These are phyloP conservation scores for Fomes fomentarius DNA, from an alignment of 1,284 basidiomycete species.

Conservation along the genomic window DNA sequence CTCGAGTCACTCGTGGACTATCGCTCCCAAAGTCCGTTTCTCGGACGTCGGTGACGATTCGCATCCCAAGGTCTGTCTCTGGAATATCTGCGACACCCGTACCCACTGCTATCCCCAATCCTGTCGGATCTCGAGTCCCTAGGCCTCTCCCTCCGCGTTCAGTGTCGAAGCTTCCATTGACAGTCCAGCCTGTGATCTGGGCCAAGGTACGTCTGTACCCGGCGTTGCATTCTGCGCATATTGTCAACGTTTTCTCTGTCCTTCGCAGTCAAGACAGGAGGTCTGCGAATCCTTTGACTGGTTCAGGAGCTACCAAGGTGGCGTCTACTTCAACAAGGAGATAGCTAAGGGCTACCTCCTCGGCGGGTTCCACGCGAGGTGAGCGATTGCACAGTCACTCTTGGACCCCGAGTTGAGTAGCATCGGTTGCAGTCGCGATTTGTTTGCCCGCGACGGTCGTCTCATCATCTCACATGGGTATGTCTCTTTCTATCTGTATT, in stretches of 20 bases:
- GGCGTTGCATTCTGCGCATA: neutral
- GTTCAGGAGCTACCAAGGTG: constrained; percentile 78
- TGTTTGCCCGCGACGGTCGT: constrained; percentile 61
- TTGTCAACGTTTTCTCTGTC: neutral
- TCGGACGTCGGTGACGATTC: neutral
- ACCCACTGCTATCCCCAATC: neutral
- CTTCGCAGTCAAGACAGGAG: constrained; percentile 72
- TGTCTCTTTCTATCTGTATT: constrained; percentile 20
- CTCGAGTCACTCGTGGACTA: too few relatives aligned
- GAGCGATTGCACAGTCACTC: constrained; percentile 16
- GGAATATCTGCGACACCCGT: too few relatives aligned
- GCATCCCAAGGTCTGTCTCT: too few relatives aligned
- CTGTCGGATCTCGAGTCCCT: neutral
- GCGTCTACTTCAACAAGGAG: constrained; percentile 69
- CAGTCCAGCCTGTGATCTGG: constrained; percentile 35
- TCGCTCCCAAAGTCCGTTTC: too few relatives aligned
- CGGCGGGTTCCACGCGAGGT: constrained; percentile 69
- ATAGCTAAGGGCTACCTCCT: constrained; percentile 74
- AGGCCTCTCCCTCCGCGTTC: neutral
- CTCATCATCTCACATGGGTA: constrained; percentile 83
- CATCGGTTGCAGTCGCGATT: constrained; percentile 61
- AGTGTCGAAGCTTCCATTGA: constrained; percentile 10
- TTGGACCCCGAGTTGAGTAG: neutral
- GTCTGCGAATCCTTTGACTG: constrained; percentile 75
- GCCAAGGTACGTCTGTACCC: constrained; percentile 34